These are phyloP conservation scores for Pichia paraexigua DNA, from an alignment of 805 yeast genomes.

Conservation along the genomic window DNA sequence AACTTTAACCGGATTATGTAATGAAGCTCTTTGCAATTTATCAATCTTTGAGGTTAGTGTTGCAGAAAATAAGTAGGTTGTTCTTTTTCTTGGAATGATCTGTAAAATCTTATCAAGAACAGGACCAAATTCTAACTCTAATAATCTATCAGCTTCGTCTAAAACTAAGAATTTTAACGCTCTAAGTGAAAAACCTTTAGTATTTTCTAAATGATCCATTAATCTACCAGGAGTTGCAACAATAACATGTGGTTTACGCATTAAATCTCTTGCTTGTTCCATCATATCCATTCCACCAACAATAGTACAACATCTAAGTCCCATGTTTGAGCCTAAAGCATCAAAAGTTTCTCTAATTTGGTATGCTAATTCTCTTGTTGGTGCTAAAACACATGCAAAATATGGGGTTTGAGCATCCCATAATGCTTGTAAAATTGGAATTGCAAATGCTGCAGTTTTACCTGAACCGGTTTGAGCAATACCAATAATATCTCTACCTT, in stretches of 20 bases:
- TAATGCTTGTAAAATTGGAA: conserved; percentile 84
- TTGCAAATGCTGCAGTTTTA: conserved; percentile 96
- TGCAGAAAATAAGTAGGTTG: conserved; percentile 87
- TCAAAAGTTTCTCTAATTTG: conserved; percentile 93
- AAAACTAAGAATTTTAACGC: conserved; percentile 76
- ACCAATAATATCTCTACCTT: conserved; percentile 90
- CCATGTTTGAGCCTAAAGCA: conserved; percentile 88
- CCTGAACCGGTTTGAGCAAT: conserved; percentile 98
- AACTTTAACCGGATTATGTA: conserved; percentile 80
- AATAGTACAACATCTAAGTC: conserved; percentile 77
- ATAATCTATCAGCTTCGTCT: conserved; percentile 95
- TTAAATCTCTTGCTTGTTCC: conserved; percentile 92
- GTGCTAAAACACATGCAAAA: conserved; percentile 81
- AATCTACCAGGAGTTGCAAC: conserved; percentile 90
- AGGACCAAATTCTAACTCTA: conserved; percentile 96
- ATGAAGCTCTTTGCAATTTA: conserved; percentile 87
- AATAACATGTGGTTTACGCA: conserved; percentile 88
- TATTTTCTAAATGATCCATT: conserved; percentile 88
- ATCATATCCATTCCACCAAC: conserved; percentile 99
- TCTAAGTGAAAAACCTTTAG: conserved; percentile 80
- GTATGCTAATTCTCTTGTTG: conserved; percentile 78
- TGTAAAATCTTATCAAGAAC: conserved; percentile 80
- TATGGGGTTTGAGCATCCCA: conserved; percentile 87
- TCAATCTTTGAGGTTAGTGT: conserved; percentile 95
- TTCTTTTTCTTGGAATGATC: conserved; percentile 76